phyloP scores from a whole-genome alignment of 2,329 filamentous ascomycete species.

The Sporothrix brunneoviolacea region DNA sequence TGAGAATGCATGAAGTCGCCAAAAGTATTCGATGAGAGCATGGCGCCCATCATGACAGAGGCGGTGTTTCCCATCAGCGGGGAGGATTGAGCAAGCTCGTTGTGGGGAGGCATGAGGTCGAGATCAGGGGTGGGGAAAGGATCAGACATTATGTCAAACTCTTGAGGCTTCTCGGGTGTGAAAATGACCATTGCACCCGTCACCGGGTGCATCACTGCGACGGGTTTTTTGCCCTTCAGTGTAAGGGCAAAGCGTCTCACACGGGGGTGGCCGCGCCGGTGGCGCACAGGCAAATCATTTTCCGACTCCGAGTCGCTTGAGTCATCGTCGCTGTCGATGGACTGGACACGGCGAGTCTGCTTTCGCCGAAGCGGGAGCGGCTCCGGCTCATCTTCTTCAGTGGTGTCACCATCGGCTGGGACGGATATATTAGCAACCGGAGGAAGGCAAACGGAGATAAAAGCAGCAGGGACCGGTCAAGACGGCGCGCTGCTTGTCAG shows the following conservation, averaged over 20 bases:
- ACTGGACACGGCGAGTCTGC: conserved; percentile 29
- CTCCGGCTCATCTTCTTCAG: conserved; percentile 52
- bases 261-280: conserved; percentile 45
- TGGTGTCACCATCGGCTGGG: conserved; percentile 55
- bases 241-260: conserved; percentile 50
- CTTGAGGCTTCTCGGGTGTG: conserved; percentile 39
- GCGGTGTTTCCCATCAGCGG: conserved; percentile 61
- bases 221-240: conserved; percentile 48
- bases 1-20: conserved; percentile 55
- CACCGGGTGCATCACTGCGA: conserved; percentile 50
- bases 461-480: too few species aligned
- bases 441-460: conserved; percentile 14
- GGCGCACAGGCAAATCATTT: conserved; percentile 38
- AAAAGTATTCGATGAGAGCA: conserved; percentile 52
- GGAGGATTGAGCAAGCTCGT: conserved; percentile 33
- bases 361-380: conserved; percentile 42
- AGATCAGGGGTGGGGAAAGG: neutral
- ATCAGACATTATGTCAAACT: neutral
- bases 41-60: conserved; percentile 72
- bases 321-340: conserved; percentile 34
- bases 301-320: conserved; percentile 50
- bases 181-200: conserved; percentile 59
- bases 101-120: neutral
- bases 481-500: neutral
- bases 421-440: conserved; percentile 31